Evolutionary conservation across 164 flowering plant genomes (phyloP).

Genomic region (Nymphaea colorata): DNA sequence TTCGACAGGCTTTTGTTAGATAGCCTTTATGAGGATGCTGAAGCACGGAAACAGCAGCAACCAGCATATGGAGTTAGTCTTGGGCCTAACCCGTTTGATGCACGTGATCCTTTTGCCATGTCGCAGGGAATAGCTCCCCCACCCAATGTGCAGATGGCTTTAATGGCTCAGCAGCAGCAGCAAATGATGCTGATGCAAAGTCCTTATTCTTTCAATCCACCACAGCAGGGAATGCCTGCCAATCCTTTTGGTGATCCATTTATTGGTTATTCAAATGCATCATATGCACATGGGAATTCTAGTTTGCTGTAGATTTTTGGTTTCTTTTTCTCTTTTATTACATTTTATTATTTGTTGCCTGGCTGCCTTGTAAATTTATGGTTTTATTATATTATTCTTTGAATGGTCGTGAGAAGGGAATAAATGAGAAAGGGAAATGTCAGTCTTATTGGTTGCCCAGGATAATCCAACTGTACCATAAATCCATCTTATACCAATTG

Average conservation of each 20-base stretch:
- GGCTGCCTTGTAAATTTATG: not conserved
- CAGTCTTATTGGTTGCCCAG: not conserved
- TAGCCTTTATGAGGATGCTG: constrained; percentile 82
- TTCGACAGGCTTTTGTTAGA: constrained; percentile 79
- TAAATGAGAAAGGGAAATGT: not conserved
- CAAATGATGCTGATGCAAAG: constrained; percentile 34
- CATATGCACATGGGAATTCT: constrained; percentile 36
- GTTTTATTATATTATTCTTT: not conserved
- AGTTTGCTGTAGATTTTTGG: constrained; percentile 20
- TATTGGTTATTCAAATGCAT: constrained; percentile 16
- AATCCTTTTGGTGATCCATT: constrained; percentile 88
- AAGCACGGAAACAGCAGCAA: constrained; percentile 46
- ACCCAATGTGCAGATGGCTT: constrained; percentile 67
- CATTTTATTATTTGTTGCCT: not conserved
- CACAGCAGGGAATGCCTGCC: constrained; percentile 20
- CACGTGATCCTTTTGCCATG: constrained; percentile 53
- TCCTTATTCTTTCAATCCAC: constrained; percentile 26
- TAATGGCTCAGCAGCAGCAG: constrained; percentile 50
- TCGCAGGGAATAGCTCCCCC: constrained; percentile 70
- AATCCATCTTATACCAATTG: not conserved
- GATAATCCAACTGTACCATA: not conserved
- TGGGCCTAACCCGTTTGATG: constrained; percentile 35
- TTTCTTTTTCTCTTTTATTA: no score
- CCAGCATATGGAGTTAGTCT: constrained; percentile 39
- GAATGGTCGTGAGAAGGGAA: not conserved